These are phyloP conservation scores for Tubosaeta brunneosetosa DNA, from an alignment of 768 basidiomycete species.

Conservation along the genomic window DNA sequence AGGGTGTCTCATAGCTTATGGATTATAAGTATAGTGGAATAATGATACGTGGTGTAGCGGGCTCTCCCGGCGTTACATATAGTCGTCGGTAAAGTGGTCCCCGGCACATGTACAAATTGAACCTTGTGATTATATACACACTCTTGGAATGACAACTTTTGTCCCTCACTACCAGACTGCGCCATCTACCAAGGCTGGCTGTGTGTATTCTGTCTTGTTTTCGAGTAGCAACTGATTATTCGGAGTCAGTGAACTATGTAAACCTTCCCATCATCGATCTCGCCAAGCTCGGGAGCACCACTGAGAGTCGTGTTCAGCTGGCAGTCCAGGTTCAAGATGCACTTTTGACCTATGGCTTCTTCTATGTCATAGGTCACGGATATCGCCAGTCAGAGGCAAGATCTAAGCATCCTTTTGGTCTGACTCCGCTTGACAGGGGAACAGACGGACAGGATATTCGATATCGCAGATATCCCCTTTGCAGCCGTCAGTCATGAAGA, in stretches of 20 bases:
- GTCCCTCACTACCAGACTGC: slow-evolving; percentile 37
- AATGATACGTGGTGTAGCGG: no score
- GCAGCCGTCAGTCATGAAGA: slow-evolving; percentile 38
- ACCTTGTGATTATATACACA: no score
- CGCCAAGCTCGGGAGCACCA: slow-evolving; percentile 33
- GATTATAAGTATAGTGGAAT: no score
- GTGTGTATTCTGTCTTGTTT: slow-evolving; percentile 23
- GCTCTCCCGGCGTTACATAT: no score
- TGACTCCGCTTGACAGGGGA: slow-evolving; percentile 30
- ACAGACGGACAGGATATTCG: slow-evolving; percentile 45
- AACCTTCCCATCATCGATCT: slow-evolving; percentile 53
- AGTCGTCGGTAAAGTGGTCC: no score
- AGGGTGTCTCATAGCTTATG: slow-evolving; percentile 6
- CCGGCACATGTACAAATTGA: no score
- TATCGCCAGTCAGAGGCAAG: slow-evolving; percentile 36
- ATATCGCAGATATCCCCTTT: slow-evolving; percentile 47
- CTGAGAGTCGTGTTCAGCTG: slow-evolving; percentile 28
- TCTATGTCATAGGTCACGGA: slow-evolving; percentile 38
- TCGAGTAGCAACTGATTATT: background rate
- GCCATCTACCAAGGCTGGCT: slow-evolving; percentile 30
- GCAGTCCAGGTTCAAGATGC: slow-evolving; percentile 42
- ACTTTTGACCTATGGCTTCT: slow-evolving; percentile 41
- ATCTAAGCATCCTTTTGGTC: background rate
- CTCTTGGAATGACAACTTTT: slow-evolving; percentile 24
- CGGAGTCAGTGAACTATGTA: slow-evolving; percentile 41